Conservation (phyloP, 768 basidiomycete genomes). For the Leccinum boreale region DNA sequence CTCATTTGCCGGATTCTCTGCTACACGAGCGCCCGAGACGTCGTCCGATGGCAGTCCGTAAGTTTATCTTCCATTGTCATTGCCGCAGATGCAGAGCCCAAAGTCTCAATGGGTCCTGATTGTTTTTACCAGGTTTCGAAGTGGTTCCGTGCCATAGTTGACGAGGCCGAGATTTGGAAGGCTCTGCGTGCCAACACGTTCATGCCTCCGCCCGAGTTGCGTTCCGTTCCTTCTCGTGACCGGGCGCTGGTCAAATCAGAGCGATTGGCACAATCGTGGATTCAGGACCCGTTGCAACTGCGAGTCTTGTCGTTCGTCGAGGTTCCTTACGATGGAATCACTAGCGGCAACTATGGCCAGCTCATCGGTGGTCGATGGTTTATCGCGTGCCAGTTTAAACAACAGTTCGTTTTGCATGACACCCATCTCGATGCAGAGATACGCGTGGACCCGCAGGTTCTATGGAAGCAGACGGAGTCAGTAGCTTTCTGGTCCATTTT, state of each 20-base stretch:
- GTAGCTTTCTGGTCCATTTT: background rate
- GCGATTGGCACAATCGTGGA: background rate
- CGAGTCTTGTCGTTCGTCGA: background rate
- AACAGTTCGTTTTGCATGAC: constrained; percentile 3
- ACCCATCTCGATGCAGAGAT: background rate
- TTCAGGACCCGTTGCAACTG: background rate
- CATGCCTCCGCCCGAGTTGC: background rate
- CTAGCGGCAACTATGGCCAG: too few species aligned
- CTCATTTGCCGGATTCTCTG: too few species aligned
- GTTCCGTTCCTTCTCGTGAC: background rate
- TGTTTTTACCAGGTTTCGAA: background rate
- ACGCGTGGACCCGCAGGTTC: background rate
- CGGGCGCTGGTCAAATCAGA: background rate
- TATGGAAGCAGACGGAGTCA: background rate
- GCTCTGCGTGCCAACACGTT: background rate
- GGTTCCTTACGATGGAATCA: background rate
- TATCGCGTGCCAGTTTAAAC: background rate
- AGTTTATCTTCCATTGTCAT: background rate
- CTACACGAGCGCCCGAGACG: too few species aligned
- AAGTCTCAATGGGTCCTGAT: too few species aligned
- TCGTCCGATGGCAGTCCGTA: constrained; percentile 1
- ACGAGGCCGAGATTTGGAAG: background rate
- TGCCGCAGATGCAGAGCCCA: background rate
- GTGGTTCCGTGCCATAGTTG: background rate
- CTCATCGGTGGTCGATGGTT: constrained; percentile 6